Percentiles rank a stretch among this genome's conserved stretches.
Conservation (phyloP, 768 basidiomycete genomes). For the Inosperma sp. region DNA sequence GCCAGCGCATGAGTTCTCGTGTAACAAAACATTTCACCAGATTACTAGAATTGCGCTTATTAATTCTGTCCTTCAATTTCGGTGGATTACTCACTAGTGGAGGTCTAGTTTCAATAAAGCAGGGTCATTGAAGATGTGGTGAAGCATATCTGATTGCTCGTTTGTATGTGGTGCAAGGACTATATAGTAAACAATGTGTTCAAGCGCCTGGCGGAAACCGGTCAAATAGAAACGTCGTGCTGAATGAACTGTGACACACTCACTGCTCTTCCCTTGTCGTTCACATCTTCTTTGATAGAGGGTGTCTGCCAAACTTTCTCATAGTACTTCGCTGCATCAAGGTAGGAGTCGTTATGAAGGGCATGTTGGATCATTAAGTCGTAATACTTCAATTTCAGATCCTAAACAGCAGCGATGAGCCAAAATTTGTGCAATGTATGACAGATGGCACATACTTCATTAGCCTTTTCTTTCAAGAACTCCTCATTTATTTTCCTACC, state of each 20-base stretch:
- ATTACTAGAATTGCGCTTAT: conserved; percentile 51
- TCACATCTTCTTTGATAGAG: conserved; percentile 80
- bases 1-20: conserved; percentile 94
- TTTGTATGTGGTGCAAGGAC: conserved; percentile 93
- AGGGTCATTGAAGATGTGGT: conserved; percentile 78
- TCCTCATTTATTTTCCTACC: conserved; percentile 91
- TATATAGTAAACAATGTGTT: conserved; percentile 93
- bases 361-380: conserved; percentile 96
- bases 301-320: conserved; percentile 98
- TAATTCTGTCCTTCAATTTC: conserved; percentile 2
- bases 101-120: conserved; percentile 75
- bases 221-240: conserved; percentile 9
- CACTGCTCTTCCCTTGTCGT: conserved; percentile 63
- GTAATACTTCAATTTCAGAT: conserved; percentile 93
- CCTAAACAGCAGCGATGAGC: conserved; percentile 42
- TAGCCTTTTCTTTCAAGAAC: conserved; percentile 83
- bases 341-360: conserved; percentile 75
- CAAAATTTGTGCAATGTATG: background rate
- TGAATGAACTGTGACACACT: conserved; percentile 21
- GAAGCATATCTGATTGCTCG: conserved; percentile 95
- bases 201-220: conserved; percentile 60
- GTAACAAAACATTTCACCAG: conserved; percentile 93
- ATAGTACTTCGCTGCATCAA: conserved; percentile 93
- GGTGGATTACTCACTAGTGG: conserved; percentile 59
- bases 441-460: conserved; percentile 56